phyloP scores from a whole-genome alignment of 1,284 basidiomycete genomes.

The Leccinum griseonigrum region DNA sequence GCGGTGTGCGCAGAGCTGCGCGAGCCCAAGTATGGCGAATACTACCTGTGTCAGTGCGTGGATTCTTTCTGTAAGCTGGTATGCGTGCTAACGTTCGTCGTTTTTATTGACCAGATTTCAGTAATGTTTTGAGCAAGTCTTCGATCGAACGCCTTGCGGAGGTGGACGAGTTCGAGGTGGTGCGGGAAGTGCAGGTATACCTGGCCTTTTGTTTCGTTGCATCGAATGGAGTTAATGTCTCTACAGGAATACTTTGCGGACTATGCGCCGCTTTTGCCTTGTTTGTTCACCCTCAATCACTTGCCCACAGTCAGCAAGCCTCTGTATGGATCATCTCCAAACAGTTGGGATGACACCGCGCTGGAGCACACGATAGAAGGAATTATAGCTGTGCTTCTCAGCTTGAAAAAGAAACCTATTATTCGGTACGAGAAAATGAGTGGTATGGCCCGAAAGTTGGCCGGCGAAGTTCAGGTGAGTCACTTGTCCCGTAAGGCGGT shows the following conservation, averaged over 20 bases:
- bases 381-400: slow-evolving; percentile 86
- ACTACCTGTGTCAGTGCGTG: slow-evolving; percentile 95
- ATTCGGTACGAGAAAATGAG: slow-evolving; percentile 97
- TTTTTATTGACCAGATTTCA: slow-evolving; percentile 70
- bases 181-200: slow-evolving; percentile 89
- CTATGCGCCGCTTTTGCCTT: slow-evolving; percentile 85
- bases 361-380: slow-evolving; percentile 81
- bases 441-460: slow-evolving; percentile 86
- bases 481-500: slow-evolving; percentile 2
- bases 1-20: slow-evolving; percentile 82
- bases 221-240: slow-evolving; percentile 2
- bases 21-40: slow-evolving; percentile 93
- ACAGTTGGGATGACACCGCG: slow-evolving; percentile 69
- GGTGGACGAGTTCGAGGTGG: slow-evolving; percentile 95
- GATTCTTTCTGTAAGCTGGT: slow-evolving; percentile 35
- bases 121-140: slow-evolving; percentile 87
- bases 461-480: slow-evolving; percentile 78
- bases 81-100: slow-evolving; percentile 17
- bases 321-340: slow-evolving; percentile 67
- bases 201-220: not conserved
- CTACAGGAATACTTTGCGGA: slow-evolving; percentile 93
- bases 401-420: slow-evolving; percentile 93
- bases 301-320: slow-evolving; percentile 60
- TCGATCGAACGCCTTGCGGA: slow-evolving; percentile 93
- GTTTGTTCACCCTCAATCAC: slow-evolving; percentile 87